A percentile compares a stretch with the other conserved stretches of the same genome.
Evolutionary conservation across 1,139 yeast genomes (phyloP).

Genomic region (Candida anutae): DNA sequence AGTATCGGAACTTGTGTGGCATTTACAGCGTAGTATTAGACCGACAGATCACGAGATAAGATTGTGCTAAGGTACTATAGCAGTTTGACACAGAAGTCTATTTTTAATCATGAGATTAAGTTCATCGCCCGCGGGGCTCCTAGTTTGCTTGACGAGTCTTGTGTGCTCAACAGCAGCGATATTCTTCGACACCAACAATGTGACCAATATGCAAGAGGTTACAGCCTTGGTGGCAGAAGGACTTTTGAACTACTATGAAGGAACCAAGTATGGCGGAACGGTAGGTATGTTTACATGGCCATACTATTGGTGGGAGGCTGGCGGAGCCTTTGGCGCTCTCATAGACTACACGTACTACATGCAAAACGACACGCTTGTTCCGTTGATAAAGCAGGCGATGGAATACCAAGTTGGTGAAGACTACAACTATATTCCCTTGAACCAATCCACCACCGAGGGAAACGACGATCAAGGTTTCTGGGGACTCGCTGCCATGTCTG

Average conservation of each 20-base stretch:
- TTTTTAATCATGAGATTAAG: not conserved
- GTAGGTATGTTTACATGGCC: slow-evolving; percentile 72
- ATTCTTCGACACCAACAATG: slow-evolving; percentile 30
- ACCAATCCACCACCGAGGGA: slow-evolving; percentile 74
- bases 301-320: slow-evolving; percentile 94
- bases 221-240: slow-evolving; percentile 55
- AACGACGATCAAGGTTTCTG: slow-evolving; percentile 92
- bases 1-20: no score
- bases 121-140: no score
- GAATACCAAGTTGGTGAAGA: slow-evolving; percentile 60
- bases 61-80: no score
- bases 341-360: slow-evolving; percentile 61
- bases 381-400: slow-evolving; percentile 49
- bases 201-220: slow-evolving; percentile 35
- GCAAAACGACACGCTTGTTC: slow-evolving; percentile 52
- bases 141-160: not conserved
- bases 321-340: slow-evolving; percentile 78
- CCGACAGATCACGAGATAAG: no score
- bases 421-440: slow-evolving; percentile 65
- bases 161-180: slow-evolving; percentile 11
- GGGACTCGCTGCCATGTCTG: slow-evolving; percentile 80
- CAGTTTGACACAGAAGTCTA: not conserved
- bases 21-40: no score
- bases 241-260: slow-evolving; percentile 65
- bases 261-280: slow-evolving; percentile 57